A percentile compares a stretch with the other conserved stretches of the same genome.
Conservation (phyloP, 2,329 filamentous ascomycete species). For the Sporothrix inflata region DNA sequence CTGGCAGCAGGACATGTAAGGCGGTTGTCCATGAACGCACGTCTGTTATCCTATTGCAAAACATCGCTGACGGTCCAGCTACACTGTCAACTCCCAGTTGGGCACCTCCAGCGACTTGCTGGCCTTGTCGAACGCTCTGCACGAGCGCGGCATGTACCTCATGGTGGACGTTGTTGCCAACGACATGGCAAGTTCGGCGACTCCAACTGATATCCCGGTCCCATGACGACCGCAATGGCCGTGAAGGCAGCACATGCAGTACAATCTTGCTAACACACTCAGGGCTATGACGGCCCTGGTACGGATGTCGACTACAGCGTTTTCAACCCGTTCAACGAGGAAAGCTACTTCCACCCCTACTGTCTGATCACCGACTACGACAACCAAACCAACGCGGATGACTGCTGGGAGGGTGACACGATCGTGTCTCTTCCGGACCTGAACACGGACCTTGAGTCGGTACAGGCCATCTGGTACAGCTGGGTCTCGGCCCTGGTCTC, state of each 20-base stretch:
- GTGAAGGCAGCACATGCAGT: too few species aligned
- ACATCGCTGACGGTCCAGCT: too few species aligned
- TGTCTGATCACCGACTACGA: conserved; percentile 57
- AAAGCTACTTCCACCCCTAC: conserved; percentile 62
- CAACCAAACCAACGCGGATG: conserved; percentile 51
- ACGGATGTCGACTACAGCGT: conserved; percentile 41
- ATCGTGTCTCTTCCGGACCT: conserved; percentile 66
- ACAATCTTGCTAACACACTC: too few species aligned
- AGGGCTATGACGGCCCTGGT: conserved; percentile 46
- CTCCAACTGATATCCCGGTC: too few species aligned
- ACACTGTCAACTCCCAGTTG: too few species aligned
- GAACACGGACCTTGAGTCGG: conserved; percentile 52
- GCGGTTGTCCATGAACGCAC: conserved; percentile 16
- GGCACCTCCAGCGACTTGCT: too few species aligned
- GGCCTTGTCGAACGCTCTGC: conserved; percentile 52
- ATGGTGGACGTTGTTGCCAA: conserved; percentile 58
- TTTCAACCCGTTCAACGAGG: conserved; percentile 53
- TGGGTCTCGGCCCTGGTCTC: conserved; percentile 63
- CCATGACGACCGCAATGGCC: too few species aligned
- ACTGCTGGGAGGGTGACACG: conserved; percentile 56
- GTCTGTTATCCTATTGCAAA: too few species aligned
- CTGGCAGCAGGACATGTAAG: conserved; percentile 50
- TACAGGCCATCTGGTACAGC: conserved; percentile 49
- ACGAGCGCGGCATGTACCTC: conserved; percentile 46
- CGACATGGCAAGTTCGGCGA: conserved; percentile 45